Evolutionary conservation across 2,329 filamentous ascomycete species (phyloP), one percentile per base, ranked within the genome.

Genomic region (Xylariaceae sp.): DNA sequence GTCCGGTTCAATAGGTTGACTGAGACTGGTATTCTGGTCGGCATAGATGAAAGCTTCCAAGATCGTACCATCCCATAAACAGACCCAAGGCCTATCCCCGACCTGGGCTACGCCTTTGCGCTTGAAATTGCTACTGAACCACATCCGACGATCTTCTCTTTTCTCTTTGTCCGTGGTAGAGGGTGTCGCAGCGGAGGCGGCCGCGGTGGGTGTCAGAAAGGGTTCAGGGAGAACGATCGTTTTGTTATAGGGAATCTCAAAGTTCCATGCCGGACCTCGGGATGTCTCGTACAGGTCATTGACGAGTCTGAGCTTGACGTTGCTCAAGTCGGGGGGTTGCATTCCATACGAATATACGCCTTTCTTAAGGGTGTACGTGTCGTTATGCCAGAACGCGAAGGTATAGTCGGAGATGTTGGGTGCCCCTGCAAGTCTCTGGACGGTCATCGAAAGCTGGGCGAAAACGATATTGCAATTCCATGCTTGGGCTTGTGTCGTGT

Each of bases 391-490:
- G 10, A 81, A 64, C 10, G 71, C 70, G 26, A 76, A 70, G 12
- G 74, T 68, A 60, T 84, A 85, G 16, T 74, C 71, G 16, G 61
- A 65, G 20, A 66, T 72, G 42, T 62, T 64, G 16, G 62, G 62
- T 48, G 61, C 65, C 14, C 70, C 63, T 2, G 57, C 44, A 2
- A 71, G 59, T 21, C 54, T 65, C 19, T 57, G 60, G 18, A 85
- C 70, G 1, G 73, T 70, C 71, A 84, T 70, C 1, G 74, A 70
- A 48, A 80, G 78, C 44, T 77, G 72, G 5, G 73, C 73, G 44
- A 76, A 75, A 1, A 76, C 73, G 26, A 88, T 75, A 12, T 82
- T 77, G 67, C 88, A 90, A 56, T 77, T 82, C 88, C 88, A 90
- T 0, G 86, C 82, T 48, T 77, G 70, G n/a, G 77, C 74, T 63